These are phyloP conservation scores for Volvariella surrecta DNA, from an alignment of 1,284 basidiomycete species.

Conservation along the genomic window DNA sequence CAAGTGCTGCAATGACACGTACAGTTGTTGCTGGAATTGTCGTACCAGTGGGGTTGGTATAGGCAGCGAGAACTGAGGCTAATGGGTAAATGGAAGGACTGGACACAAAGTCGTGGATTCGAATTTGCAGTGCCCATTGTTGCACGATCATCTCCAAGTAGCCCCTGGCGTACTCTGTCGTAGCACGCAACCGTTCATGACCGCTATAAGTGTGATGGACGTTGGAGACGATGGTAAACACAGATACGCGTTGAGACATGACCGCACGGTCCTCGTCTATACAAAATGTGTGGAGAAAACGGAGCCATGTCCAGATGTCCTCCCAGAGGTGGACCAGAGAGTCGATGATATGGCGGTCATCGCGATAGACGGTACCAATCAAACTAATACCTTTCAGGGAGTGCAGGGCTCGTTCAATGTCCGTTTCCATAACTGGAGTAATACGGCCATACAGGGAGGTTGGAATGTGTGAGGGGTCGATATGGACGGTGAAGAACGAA, in stretches of 20 bases:
- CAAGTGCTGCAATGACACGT: not conserved
- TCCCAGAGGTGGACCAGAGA: not conserved
- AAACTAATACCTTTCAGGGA: not conserved
- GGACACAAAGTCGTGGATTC: not conserved
- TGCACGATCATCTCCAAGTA: conserved; percentile 1
- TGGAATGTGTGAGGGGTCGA: not conserved
- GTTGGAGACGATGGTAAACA: not conserved
- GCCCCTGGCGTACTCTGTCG: not conserved
- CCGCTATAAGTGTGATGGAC: not conserved
- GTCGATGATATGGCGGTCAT: not conserved
- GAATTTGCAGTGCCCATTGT: not conserved
- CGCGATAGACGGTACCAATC: not conserved
- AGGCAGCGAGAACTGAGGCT: not conserved
- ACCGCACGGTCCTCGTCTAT: not conserved
- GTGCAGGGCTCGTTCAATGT: not conserved
- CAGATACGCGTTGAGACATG: not conserved
- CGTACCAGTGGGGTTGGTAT: not conserved
- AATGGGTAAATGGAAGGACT: not conserved
- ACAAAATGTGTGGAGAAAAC: not conserved
- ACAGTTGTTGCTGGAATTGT: not conserved
- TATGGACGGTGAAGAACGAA: not conserved
- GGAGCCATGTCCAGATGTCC: not conserved
- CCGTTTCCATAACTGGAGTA: not conserved
- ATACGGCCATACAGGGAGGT: not conserved
- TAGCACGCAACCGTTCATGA: not conserved